Evolutionary conservation across 139 green algal genomes (phyloP).

Genomic region (Volvox reticuliferus): DNA sequence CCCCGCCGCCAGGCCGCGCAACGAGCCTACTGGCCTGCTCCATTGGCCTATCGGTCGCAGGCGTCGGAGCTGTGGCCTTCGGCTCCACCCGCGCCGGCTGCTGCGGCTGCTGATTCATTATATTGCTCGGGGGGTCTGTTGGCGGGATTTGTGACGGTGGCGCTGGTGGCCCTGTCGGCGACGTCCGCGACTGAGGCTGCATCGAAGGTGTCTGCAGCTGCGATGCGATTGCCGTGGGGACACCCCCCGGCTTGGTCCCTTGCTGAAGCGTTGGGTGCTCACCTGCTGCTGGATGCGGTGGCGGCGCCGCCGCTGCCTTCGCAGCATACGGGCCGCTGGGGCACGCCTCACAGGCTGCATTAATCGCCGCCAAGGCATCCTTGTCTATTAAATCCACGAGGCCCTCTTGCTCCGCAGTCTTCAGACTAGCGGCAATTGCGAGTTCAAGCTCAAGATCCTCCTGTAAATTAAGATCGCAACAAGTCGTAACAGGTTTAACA

Average conservation of each 20-base stretch:
- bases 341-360: neutral
- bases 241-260: neutral
- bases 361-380: slow-evolving; percentile 11
- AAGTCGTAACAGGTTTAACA: too few species aligned
- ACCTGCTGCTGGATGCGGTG: neutral
- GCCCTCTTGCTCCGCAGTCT: slow-evolving; percentile 43
- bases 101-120: neutral
- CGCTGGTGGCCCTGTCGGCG: neutral
- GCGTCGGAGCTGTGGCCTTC: too few species aligned
- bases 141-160: neutral
- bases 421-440: slow-evolving; percentile 36
- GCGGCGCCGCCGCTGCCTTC: neutral
- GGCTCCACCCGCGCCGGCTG: too few species aligned
- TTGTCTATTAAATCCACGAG: slow-evolving; percentile 15
- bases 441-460: slow-evolving; percentile 31
- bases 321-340: neutral
- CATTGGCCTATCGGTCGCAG: too few species aligned
- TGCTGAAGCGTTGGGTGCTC: neutral
- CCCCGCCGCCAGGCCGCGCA: too few species aligned
- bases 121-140: too few species aligned
- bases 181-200: neutral
- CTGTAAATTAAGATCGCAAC: neutral
- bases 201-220: neutral
- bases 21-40: too few species aligned
- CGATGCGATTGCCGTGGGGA: neutral